These are phyloP conservation scores for Scedosporium boydii DNA, from an alignment of 2,329 filamentous ascomycete genomes.

Conservation along the genomic window DNA sequence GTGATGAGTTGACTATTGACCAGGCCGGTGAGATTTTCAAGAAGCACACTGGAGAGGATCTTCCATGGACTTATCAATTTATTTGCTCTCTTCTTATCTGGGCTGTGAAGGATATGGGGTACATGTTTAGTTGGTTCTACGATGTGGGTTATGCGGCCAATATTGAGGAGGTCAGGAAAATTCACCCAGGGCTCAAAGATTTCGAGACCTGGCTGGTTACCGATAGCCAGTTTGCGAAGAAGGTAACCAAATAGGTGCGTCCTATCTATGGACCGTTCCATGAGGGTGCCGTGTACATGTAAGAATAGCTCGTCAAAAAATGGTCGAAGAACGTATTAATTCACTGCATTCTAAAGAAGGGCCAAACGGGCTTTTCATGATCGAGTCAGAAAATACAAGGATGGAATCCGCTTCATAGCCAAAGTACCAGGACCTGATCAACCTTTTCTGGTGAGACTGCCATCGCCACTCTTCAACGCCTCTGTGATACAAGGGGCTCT, in stretches of 20 bases:
- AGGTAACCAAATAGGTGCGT: neutral
- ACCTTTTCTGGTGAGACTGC: too few relatives aligned
- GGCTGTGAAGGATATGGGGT: slow-evolving; percentile 21
- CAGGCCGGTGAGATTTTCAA: slow-evolving; percentile 22
- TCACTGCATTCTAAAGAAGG: too few relatives aligned
- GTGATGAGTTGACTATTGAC: slow-evolving; percentile 26
- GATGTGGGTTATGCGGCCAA: slow-evolving; percentile 25
- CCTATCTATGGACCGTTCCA: too few relatives aligned
- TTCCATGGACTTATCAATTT: slow-evolving; percentile 21
- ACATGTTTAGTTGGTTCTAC: slow-evolving; percentile 28
- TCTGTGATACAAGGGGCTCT: too few relatives aligned
- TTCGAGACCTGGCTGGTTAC: slow-evolving; percentile 16
- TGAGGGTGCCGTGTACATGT: too few relatives aligned
- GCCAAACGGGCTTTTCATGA: too few relatives aligned
- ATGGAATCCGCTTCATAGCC: too few relatives aligned
- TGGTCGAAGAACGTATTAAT: too few relatives aligned
- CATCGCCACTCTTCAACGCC: too few relatives aligned
- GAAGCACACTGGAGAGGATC: slow-evolving; percentile 17
- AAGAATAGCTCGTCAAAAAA: too few relatives aligned
- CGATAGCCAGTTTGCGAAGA: neutral
- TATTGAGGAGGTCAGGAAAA: slow-evolving; percentile 16
- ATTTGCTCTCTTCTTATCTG: slow-evolving; percentile 16
- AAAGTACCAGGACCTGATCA: too few relatives aligned
- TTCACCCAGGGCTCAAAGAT: slow-evolving; percentile 18
- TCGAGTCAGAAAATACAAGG: too few relatives aligned